Conservation (phyloP, 1,139 yeast genomes). For the Wickerhamomyces sp. region DNA sequence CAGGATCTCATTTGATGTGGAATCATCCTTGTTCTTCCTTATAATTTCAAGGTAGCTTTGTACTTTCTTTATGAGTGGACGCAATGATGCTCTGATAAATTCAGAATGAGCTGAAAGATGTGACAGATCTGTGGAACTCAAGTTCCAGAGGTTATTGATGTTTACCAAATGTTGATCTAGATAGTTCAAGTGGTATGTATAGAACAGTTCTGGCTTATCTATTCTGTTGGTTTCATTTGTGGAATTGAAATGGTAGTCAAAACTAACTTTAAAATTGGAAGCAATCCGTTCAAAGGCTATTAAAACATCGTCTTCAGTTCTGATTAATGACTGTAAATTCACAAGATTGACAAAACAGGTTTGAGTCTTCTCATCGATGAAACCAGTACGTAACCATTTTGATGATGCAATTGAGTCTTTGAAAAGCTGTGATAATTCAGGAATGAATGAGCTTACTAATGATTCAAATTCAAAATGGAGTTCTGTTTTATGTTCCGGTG, state of each 20-base stretch:
- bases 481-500: too few species aligned
- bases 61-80: slow-evolving; percentile 47
- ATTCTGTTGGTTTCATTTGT: slow-evolving; percentile 59
- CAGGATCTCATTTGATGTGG: slow-evolving; percentile 47
- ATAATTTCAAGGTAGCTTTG: slow-evolving; percentile 30
- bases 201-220: slow-evolving; percentile 81
- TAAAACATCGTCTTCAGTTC: slow-evolving; percentile 38
- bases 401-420: slow-evolving; percentile 12
- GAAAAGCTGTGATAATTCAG: slow-evolving; percentile 5
- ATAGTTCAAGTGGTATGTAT: slow-evolving; percentile 48
- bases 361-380: slow-evolving; percentile 12
- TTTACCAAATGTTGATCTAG: slow-evolving; percentile 39
- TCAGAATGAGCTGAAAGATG: slow-evolving; percentile 37
- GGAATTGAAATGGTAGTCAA: slow-evolving; percentile 68
- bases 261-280: slow-evolving; percentile 54
- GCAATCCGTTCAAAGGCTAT: slow-evolving; percentile 58
- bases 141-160: slow-evolving; percentile 34
- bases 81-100: slow-evolving; percentile 50
- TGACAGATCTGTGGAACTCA: slow-evolving; percentile 23
- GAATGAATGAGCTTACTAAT: slow-evolving; percentile 7
- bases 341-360: slow-evolving; percentile 27
- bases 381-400: slow-evolving; percentile 15
- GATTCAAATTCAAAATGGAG: neutral
- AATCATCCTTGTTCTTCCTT: slow-evolving; percentile 38
- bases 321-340: slow-evolving; percentile 34